Conservation (phyloP, 805 yeast species). For the Danielia oregonensis region DNA sequence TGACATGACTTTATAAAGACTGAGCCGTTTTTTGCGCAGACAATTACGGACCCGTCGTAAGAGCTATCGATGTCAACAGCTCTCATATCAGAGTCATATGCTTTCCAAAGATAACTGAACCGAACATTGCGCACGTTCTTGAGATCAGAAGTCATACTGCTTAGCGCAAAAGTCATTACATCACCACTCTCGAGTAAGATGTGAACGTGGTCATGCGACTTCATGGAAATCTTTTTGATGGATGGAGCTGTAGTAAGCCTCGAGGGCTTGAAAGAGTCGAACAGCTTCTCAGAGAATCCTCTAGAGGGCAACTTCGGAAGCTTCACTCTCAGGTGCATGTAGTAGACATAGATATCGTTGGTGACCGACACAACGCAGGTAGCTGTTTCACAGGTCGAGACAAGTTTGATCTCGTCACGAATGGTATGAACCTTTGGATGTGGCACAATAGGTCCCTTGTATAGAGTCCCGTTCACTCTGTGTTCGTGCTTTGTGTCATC, state of each 20-base stretch:
- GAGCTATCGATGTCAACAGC: constrained; percentile 68
- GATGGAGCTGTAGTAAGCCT: constrained; percentile 39
- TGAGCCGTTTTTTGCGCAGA: constrained; percentile 68
- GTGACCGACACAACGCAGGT: constrained; percentile 60
- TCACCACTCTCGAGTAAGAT: constrained; percentile 61
- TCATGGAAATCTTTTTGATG: constrained; percentile 30
- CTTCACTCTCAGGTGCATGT: constrained; percentile 54
- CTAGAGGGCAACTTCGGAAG: constrained; percentile 37
- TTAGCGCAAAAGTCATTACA: constrained; percentile 38
- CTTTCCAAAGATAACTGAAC: constrained; percentile 56
- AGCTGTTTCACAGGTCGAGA: constrained; percentile 62
- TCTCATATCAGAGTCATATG: constrained; percentile 51
- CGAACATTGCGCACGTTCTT: constrained; percentile 39
- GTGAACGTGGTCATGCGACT: constrained; percentile 41
- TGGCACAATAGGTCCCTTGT: constrained; percentile 36
- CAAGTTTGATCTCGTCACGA: constrained; percentile 49
- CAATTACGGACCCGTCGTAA: constrained; percentile 61
- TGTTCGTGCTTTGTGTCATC: constrained; percentile 16
- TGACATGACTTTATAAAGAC: constrained; percentile 45
- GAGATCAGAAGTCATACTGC: constrained; percentile 15
- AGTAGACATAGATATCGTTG: constrained; percentile 61
- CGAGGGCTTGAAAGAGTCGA: constrained; percentile 54
- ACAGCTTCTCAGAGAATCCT: constrained; percentile 38
- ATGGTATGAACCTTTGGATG: constrained; percentile 41
- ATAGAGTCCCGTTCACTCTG: constrained; percentile 23